A percentile compares a stretch with the other conserved stretches of the same genome.
Conservation (phyloP, 352 stramenopile species). For the Elongisporangium undulatum region DNA sequence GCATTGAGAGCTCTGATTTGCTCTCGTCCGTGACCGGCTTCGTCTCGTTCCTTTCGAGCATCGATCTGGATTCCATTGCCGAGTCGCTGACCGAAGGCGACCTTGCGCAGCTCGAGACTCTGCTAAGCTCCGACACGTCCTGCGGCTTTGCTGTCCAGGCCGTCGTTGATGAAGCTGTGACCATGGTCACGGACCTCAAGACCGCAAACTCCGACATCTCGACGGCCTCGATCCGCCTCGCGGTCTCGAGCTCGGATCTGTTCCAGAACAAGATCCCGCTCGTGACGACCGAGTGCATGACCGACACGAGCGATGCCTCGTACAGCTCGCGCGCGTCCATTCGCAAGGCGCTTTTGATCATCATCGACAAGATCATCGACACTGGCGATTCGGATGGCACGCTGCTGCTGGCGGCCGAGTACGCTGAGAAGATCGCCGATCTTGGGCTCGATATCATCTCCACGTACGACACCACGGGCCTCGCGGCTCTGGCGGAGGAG, state of each 20-base stretch:
- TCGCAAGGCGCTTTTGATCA: slow-evolving; percentile 33
- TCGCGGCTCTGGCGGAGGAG: slow-evolving; percentile 32
- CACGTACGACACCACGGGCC: slow-evolving; percentile 39
- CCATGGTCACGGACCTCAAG: slow-evolving; percentile 22
- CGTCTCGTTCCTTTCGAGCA: slow-evolving; percentile 35
- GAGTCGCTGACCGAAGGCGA: slow-evolving; percentile 14
- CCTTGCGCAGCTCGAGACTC: slow-evolving; percentile 22
- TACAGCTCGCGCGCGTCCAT: slow-evolving; percentile 36
- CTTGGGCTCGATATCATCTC: slow-evolving; percentile 35
- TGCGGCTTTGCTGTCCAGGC: slow-evolving; percentile 30
- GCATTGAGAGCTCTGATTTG: slow-evolving; percentile 31
- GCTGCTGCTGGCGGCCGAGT: slow-evolving; percentile 23
- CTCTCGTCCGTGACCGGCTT: slow-evolving; percentile 24
- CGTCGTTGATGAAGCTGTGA: slow-evolving; percentile 25
- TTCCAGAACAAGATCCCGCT: slow-evolving; percentile 45
- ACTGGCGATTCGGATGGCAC: slow-evolving; percentile 31
- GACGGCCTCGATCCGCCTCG: slow-evolving; percentile 23
- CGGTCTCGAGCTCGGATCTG: slow-evolving; percentile 28
- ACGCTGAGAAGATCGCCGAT: slow-evolving; percentile 33
- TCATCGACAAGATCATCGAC: slow-evolving; percentile 43
- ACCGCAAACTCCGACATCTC: slow-evolving; percentile 21
- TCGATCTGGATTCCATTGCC: slow-evolving; percentile 14
- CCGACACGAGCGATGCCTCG: slow-evolving; percentile 24
- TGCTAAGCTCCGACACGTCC: slow-evolving; percentile 20
- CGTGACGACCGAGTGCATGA: slow-evolving; percentile 37